These are phyloP conservation scores for Cladosporium austrohemisphaericum DNA, from an alignment of 2,329 filamentous ascomycete species.

Conservation along the genomic window DNA sequence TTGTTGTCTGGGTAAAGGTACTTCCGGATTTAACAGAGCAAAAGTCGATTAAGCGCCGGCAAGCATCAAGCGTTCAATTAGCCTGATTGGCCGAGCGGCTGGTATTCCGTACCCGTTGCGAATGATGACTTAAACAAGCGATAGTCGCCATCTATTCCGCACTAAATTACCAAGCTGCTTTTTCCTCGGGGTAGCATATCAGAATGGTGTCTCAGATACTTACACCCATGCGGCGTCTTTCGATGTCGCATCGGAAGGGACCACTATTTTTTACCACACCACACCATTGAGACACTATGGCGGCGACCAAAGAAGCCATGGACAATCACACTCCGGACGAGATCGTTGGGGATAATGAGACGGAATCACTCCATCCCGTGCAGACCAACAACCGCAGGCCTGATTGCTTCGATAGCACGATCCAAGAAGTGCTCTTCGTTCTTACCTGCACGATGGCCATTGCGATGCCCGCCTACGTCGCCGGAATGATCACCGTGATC, in stretches of 20 bases:
- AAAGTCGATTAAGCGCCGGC: no score
- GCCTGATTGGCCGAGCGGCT: slow-evolving; percentile 3
- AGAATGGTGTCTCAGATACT: no score
- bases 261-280: no score
- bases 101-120: not conserved
- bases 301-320: not conserved
- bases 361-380: slow-evolving; percentile 19
- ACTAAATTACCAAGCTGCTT: slow-evolving; percentile 1
- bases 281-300: not conserved
- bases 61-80: no score
- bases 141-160: no score
- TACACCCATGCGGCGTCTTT: no score
- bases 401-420: slow-evolving; percentile 58
- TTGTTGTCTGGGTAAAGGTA: no score
- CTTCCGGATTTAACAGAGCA: no score
- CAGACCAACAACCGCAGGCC: slow-evolving; percentile 41
- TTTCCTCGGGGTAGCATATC: no score
- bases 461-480: slow-evolving; percentile 58
- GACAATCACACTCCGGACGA: not conserved
- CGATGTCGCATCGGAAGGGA: no score
- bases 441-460: slow-evolving; percentile 65
- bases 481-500: slow-evolving; percentile 59
- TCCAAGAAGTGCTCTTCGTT: slow-evolving; percentile 63
- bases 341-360: not conserved
- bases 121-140: no score